Evolutionary conservation across 768 basidiomycete genomes (phyloP).

Genomic region (Chalciporus piperatus): DNA sequence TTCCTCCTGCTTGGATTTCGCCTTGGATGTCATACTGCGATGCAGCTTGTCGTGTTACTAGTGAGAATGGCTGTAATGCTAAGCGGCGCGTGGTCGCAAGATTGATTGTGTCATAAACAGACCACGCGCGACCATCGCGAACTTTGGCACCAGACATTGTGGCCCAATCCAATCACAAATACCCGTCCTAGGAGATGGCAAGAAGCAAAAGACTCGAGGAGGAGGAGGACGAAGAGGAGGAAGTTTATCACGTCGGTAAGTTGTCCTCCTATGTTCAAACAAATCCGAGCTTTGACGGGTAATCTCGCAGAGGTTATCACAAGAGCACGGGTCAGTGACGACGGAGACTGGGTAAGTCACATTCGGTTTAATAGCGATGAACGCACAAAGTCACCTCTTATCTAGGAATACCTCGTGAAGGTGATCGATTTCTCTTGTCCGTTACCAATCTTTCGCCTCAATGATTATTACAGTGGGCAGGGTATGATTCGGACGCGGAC

Average conservation of each 20-base stretch:
- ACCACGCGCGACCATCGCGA: conserved; percentile 18
- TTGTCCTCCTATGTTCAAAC: background rate
- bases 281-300: background rate
- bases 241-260: conserved; percentile 51
- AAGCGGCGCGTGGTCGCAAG: too few relatives aligned
- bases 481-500: conserved; percentile 54
- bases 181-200: conserved; percentile 15
- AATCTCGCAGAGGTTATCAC: conserved; percentile 53
- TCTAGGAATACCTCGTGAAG: conserved; percentile 68
- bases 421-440: conserved; percentile 31
- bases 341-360: conserved; percentile 51
- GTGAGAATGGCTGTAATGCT: background rate
- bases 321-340: conserved; percentile 50
- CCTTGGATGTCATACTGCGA: conserved; percentile 38
- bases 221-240: conserved; percentile 28
- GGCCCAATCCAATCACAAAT: background rate
- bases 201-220: conserved; percentile 23
- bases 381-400: background rate
- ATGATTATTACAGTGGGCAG: conserved; percentile 54
- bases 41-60: background rate
- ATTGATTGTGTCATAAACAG: background rate
- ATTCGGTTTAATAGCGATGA: background rate
- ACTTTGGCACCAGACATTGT: background rate
- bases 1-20: conserved; percentile 82
- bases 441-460: background rate